Evolutionary conservation across 73 alveolate genomes (phyloP).

Genomic region (Paramecium sexaurelia): DNA sequence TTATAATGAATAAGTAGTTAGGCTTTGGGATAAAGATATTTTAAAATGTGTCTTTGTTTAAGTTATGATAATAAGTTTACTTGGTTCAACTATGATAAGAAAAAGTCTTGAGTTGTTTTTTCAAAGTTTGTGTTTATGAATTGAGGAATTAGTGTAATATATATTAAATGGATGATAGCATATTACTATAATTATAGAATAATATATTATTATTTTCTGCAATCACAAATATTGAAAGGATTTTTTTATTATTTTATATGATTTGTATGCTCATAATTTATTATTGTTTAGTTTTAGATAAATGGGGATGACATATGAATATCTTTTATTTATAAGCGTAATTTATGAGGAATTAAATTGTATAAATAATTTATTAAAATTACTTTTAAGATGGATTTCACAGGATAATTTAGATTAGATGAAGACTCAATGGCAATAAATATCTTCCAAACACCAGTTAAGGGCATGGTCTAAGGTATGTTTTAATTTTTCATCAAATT

Average conservation of each 20-base stretch:
- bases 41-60: too few relatives aligned
- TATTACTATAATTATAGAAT: too few relatives aligned
- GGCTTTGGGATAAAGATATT: too few relatives aligned
- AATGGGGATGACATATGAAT: background rate
- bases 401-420: conserved; percentile 27
- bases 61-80: too few relatives aligned
- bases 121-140: too few relatives aligned
- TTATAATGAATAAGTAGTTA: too few relatives aligned
- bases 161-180: too few relatives aligned
- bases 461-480: background rate
- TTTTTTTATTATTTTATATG: background rate
- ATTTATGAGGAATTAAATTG: background rate
- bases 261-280: background rate
- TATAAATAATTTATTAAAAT: background rate
- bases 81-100: too few relatives aligned
- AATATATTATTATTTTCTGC: background rate
- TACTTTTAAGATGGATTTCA: background rate
- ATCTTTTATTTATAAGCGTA: background rate
- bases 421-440: conserved; percentile 22
- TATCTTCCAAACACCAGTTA: background rate
- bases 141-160: too few relatives aligned
- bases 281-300: background rate
- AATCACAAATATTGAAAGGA: background rate
- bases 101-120: too few relatives aligned
- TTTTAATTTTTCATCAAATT: background rate